Base-by-base conservation (phyloP, 768 basidiomycete genomes). In the Lactarius sp. region DNA sequence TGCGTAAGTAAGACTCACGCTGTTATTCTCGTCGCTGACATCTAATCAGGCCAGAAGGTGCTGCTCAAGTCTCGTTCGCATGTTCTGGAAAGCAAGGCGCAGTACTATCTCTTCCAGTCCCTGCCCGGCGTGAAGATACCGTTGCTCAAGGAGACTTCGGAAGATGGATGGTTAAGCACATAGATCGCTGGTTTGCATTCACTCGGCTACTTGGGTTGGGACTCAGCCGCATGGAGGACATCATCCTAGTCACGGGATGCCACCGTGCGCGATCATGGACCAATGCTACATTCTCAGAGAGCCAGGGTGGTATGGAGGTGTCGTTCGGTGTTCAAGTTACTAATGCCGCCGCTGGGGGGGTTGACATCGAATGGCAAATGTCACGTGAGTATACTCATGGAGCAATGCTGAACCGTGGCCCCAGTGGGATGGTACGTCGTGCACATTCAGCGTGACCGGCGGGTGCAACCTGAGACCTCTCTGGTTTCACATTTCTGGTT, bases 261-360 rank as follows among this genome's bases (percentile, higher is more conserved):
- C 46, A 57, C 46, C 56, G 44, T 10, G 36, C 56, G 22, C 46
- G 34, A 22, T 49, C 56, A 36, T 49, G 6, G 20, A 37, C 46
- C 34, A 57, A 57, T 49, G n/a, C 18, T 16, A n/a, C 13, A 36
- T 57, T 49, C 46, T 37, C 34, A 14, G 34, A 57, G n/a, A 57
- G 34, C 14, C 33, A 13, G n/a, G 7, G 22, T 49, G 20, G 33
- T 18, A 46, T n/a, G 6, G 33, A 12, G 34, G 46, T 57, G 13
- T 47, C 46, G 27, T 49, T 57, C 56, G 56, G 46, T 20, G 56
- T 57, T 57, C 20, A 13, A 42, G 56, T 41, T 14, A 46, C 46
- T n/a, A 9, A 3, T 22, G n/a, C 53, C 18, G 9, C 41, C 41
- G 4, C 41, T 14, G 39, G 39, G 27, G 39, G 39, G 27, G 2